A percentile compares a stretch with the other conserved stretches of the same genome.
Conservation (phyloP, 2,329 filamentous ascomycete species). For the Cordyceps tenuipes region DNA sequence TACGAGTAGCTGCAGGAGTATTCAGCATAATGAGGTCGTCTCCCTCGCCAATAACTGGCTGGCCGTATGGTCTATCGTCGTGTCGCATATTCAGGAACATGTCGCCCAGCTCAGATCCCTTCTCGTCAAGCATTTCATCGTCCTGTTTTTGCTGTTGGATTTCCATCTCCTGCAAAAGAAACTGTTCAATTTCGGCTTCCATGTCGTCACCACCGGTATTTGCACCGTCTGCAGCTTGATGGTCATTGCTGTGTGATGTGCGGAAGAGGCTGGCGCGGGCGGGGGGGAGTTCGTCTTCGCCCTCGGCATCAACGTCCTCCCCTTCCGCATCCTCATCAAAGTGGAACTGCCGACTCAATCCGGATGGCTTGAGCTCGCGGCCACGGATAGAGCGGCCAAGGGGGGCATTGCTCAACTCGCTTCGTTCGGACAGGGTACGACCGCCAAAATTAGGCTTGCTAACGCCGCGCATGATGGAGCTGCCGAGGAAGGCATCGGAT, state of each 20-base stretch:
- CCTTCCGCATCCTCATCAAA: constrained; percentile 26
- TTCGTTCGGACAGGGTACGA: constrained; percentile 30
- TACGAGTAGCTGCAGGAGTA: constrained; percentile 45
- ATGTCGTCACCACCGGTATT: constrained; percentile 23
- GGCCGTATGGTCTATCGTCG: constrained; percentile 30
- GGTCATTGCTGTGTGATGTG: constrained; percentile 13
- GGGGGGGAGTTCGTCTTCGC: constrained; percentile 26
- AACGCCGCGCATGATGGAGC: constrained; percentile 41
- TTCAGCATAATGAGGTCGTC: constrained; percentile 47
- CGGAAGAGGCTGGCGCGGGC: constrained; percentile 26
- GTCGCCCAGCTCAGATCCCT: constrained; percentile 34
- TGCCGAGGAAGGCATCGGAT: constrained; percentile 45
- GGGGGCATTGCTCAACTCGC: constrained; percentile 31
- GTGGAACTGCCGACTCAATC: constrained; percentile 37
- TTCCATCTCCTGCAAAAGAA: constrained; percentile 24
- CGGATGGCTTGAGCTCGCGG: constrained; percentile 38
- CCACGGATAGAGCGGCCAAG: constrained; percentile 41
- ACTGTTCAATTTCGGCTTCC: constrained; percentile 28
- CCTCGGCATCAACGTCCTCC: constrained; percentile 25
- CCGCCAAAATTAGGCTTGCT: constrained; percentile 30
- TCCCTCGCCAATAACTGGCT: constrained; percentile 34
- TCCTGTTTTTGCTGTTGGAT: constrained; percentile 30
- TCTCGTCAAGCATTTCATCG: constrained; percentile 31
- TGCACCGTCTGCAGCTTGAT: constrained; percentile 15
- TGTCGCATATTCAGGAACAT: constrained; percentile 43